Conservation (phyloP, 108 stramenopile species). For the Cyclotella kingstonii region DNA sequence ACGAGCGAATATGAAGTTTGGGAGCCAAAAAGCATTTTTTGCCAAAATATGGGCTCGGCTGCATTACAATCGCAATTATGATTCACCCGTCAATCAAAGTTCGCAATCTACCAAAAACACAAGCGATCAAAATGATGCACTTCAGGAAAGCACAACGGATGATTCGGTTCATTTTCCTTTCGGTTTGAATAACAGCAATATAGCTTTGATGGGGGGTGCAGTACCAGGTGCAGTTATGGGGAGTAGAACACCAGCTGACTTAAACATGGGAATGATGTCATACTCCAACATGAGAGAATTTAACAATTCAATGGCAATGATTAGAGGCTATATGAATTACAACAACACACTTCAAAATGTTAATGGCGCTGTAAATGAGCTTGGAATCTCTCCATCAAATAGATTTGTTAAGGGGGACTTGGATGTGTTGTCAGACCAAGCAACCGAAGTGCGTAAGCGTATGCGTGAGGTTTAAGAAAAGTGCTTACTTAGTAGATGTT, state of each 20-base stretch:
- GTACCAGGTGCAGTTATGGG: conserved; percentile 3
- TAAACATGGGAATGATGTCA: conserved; percentile 9
- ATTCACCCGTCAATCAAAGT: background rate
- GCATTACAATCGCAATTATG: conserved; percentile 52
- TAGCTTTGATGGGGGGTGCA: conserved; percentile 8
- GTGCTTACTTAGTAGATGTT: too few species aligned
- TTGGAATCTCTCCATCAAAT: background rate
- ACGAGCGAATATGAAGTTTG: conserved; percentile 81
- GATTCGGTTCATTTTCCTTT: background rate
- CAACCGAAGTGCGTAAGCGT: background rate
- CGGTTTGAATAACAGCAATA: background rate
- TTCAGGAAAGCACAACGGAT: background rate
- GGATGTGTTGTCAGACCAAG: too few species aligned
- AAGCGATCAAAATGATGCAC: background rate
- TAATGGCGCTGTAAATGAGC: too few species aligned
- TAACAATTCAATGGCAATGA: background rate
- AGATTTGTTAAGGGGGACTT: too few species aligned
- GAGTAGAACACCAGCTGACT: background rate
- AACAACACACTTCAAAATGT: too few species aligned
- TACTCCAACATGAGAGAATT: conserved; percentile 2
- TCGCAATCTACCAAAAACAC: background rate
- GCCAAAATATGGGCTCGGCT: conserved; percentile 76
- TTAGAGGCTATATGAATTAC: too few species aligned
- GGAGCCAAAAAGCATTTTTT: conserved; percentile 84
- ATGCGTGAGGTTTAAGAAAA: background rate